Evolutionary conservation across 495 filamentous ascomycete species (phyloP).

Genomic region (Podospora anserina): DNA sequence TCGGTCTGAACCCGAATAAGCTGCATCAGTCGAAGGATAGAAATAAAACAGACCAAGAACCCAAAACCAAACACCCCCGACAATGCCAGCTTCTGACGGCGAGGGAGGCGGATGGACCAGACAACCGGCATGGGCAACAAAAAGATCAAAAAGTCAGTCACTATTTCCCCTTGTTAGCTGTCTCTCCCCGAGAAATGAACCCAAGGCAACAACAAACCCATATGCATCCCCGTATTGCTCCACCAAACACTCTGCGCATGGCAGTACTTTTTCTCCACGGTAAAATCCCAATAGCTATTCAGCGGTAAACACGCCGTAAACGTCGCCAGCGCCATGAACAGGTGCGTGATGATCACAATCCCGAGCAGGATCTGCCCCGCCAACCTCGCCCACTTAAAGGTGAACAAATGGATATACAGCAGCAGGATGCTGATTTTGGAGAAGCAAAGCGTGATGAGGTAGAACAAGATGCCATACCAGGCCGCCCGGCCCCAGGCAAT

Average conservation of each 20-base stretch:
- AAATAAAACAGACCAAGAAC: slow-evolving; percentile 34
- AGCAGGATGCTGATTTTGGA: slow-evolving; percentile 38
- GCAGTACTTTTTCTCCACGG: slow-evolving; percentile 24
- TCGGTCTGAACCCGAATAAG: slow-evolving; percentile 26
- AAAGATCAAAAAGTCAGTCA: slow-evolving; percentile 39
- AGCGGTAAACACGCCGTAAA: slow-evolving; percentile 34
- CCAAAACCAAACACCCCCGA: slow-evolving; percentile 37
- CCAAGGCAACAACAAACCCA: slow-evolving; percentile 18
- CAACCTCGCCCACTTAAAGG: slow-evolving; percentile 33
- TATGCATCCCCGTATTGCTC: slow-evolving; percentile 36
- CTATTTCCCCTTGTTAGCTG: slow-evolving; percentile 4
- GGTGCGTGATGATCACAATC: slow-evolving; percentile 24
- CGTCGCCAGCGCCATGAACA: slow-evolving; percentile 29
- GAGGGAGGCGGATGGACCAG: slow-evolving; percentile 36
- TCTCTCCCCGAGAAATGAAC: too few species aligned
- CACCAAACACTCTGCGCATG: slow-evolving; percentile 32
- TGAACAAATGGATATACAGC: slow-evolving; percentile 42
- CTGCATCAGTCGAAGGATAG: slow-evolving; percentile 32
- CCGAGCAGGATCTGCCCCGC: slow-evolving; percentile 32
- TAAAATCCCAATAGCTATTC: slow-evolving; percentile 32
- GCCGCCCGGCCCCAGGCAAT: slow-evolving; percentile 31
- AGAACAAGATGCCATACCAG: slow-evolving; percentile 34
- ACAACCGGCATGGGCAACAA: slow-evolving; percentile 38
- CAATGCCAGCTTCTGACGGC: slow-evolving; percentile 34
- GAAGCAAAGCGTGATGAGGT: slow-evolving; percentile 30